A percentile compares a stretch with the other conserved stretches of the same genome.
phyloP scores from a whole-genome alignment of 2,329 filamentous ascomycete species.

The Rutstroemia sp. region DNA sequence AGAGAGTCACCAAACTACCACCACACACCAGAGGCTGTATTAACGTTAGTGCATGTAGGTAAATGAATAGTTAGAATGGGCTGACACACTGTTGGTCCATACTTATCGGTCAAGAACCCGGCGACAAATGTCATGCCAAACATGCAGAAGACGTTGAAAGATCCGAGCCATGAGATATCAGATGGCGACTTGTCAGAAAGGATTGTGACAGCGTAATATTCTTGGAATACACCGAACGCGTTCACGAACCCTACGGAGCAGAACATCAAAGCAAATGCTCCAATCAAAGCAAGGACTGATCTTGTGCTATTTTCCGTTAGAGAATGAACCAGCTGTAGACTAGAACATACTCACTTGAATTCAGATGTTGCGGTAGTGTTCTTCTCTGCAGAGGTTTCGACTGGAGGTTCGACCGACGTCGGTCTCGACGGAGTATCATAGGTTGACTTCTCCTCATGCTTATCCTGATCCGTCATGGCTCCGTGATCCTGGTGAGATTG shows the following conservation, averaged over 20 bases:
- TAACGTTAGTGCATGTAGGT: not conserved
- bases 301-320: not conserved
- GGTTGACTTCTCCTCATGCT: not conserved
- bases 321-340: not conserved
- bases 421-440: not conserved
- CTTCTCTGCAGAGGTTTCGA: not conserved
- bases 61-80: no score
- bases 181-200: slow-evolving; percentile 21
- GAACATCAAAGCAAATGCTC: slow-evolving; percentile 21
- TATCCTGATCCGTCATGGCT: not conserved
- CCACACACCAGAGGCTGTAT: not conserved
- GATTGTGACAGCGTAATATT: slow-evolving; percentile 24
- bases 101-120: slow-evolving; percentile 18
- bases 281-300: slow-evolving; percentile 11
- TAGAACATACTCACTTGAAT: slow-evolving; percentile 7
- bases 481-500: not conserved
- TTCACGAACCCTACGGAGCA: slow-evolving; percentile 31
- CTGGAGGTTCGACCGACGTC: not conserved
- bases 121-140: slow-evolving; percentile 10
- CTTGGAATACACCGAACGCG: slow-evolving; percentile 31
- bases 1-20: slow-evolving; percentile 11
- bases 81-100: slow-evolving; percentile 22
- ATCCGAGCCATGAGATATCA: slow-evolving; percentile 31
- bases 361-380: not conserved
- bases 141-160: slow-evolving; percentile 29